Base-by-base conservation (phyloP, 192 early-diverging fungal genomes). In the Paraglomus occultum region DNA sequence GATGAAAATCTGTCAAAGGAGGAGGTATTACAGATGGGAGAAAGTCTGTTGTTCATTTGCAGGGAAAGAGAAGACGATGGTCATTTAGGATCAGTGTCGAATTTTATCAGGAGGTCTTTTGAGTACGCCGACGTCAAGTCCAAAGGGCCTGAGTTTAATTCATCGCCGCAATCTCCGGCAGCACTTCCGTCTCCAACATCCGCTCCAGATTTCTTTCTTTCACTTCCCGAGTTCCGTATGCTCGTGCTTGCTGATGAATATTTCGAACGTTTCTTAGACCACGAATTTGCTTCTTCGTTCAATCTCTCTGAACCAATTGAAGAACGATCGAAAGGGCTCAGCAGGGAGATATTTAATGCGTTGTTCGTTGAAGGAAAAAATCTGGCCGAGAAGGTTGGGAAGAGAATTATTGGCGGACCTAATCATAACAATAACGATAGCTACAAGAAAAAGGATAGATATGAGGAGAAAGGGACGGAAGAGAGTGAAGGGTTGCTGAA, bases 221-320 rank as follows among this genome's bases (percentile, higher is more conserved):
- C 81, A 6, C 69, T 86, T 14, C 80, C 80, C 7, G 72, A 71
- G 22, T 79, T 81, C 73, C 71, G 80, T 39, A 92, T 96, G 82
- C 85, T 94, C 1, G 82, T 94, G n/a, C 76, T 96, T 63, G 89
- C 87, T 15, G 94, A 96, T 73, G 92, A 90, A 47, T 84, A 88
- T 44, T 77, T 98, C n/a, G 91, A 93, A 64, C 77, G 81, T 38
- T 95, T 93, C 61, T 95, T 98, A 73, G 89, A 92, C 23, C 52
- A 71, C 38, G 88, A 80, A 39, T 92, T 93, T 74, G 49, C 77
- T 4, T 48, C 55, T 44, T 83, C 82, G 6, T 89, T 92, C 77
- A 78, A 83, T 47, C 54, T 93, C 12, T 72, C 82, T 23, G 87
- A 92, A 58, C 74, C 80, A 1, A 20, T 76, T n/a, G 46, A 66